A percentile compares a stretch with the other conserved stretches of the same genome.
Conservation (phyloP, 2,329 filamentous ascomycete species). For the Hypoxylon sp. region DNA sequence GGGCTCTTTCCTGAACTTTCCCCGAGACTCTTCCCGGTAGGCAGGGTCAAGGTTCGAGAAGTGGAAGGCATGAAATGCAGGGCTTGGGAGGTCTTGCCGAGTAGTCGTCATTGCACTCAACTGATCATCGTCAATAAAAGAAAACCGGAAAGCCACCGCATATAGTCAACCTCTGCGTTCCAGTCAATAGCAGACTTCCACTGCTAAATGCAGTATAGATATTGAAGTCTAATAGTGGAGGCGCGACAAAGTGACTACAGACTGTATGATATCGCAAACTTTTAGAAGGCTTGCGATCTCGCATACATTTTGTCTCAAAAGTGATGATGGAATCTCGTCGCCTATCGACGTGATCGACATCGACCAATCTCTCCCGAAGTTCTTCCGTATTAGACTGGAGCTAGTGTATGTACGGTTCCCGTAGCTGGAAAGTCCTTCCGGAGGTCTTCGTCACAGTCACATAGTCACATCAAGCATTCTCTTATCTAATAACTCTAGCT, state of each 20-base stretch:
- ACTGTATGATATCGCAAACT: not conserved
- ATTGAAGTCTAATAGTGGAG: not conserved
- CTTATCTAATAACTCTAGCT: not conserved
- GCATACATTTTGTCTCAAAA: not conserved
- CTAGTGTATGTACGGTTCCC: not conserved
- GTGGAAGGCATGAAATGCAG: slow-evolving; percentile 3
- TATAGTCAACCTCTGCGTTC: slow-evolving; percentile 4
- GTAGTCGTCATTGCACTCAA: not conserved
- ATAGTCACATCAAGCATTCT: not conserved
- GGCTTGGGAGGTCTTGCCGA: slow-evolving; percentile 21
- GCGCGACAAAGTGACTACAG: not conserved
- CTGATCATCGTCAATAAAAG: not conserved
- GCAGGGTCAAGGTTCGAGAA: slow-evolving; percentile 14
- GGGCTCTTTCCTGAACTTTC: not conserved
- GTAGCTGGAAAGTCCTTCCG: slow-evolving; percentile 1
- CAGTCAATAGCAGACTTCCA: not conserved
- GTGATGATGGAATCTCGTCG: not conserved
- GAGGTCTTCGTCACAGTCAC: not conserved
- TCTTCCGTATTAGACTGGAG: not conserved
- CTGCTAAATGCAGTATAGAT: not conserved
- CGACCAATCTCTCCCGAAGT: not conserved
- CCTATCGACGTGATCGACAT: not conserved
- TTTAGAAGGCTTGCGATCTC: not conserved
- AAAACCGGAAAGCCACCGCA: slow-evolving; percentile 3
- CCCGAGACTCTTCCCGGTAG: slow-evolving; percentile 13